Conservation (phyloP, 768 basidiomycete genomes). For the Mycena capillaripes region DNA sequence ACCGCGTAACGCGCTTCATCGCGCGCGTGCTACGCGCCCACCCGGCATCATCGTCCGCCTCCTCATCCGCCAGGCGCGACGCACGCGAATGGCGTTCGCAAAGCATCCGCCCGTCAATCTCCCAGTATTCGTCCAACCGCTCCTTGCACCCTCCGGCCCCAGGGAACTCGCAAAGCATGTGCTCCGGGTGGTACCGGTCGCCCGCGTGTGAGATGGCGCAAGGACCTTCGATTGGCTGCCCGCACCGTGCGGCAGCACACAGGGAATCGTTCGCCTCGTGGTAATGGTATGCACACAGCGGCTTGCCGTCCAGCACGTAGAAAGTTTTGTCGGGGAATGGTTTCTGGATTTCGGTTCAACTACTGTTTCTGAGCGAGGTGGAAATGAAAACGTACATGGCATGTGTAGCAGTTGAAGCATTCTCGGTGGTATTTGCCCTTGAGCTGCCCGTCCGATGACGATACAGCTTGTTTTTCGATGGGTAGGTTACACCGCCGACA, state of each 20-base stretch:
- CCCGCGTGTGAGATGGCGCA: constrained; percentile 90
- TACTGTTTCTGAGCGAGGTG: background rate
- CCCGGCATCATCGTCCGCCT: constrained; percentile 39
- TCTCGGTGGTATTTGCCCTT: constrained; percentile 96
- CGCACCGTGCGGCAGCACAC: constrained; percentile 83
- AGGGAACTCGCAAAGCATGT: constrained; percentile 85
- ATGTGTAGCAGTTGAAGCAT: constrained; percentile 91
- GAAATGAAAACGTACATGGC: constrained; percentile 65
- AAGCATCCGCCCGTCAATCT: constrained; percentile 86
- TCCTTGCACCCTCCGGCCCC: constrained; percentile 63
- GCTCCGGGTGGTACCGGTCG: constrained; percentile 89
- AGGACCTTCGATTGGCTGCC: constrained; percentile 93
- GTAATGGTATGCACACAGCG: constrained; percentile 93
- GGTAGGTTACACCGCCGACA: constrained; percentile 90
- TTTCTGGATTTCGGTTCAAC: constrained; percentile 59
- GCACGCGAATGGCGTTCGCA: constrained; percentile 84
- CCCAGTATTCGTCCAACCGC: constrained; percentile 88
- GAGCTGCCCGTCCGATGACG: constrained; percentile 91
- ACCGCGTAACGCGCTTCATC: constrained; percentile 84
- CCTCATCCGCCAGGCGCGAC: constrained; percentile 33
- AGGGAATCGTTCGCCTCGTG: constrained; percentile 93
- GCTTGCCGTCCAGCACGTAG: constrained; percentile 92
- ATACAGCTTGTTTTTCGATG: constrained; percentile 93
- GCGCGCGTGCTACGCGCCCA: constrained; percentile 57
- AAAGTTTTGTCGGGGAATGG: constrained; percentile 94